Evolutionary conservation across 2,329 filamentous ascomycete species (phyloP).

Genomic region (Chaetomium strumarium): DNA sequence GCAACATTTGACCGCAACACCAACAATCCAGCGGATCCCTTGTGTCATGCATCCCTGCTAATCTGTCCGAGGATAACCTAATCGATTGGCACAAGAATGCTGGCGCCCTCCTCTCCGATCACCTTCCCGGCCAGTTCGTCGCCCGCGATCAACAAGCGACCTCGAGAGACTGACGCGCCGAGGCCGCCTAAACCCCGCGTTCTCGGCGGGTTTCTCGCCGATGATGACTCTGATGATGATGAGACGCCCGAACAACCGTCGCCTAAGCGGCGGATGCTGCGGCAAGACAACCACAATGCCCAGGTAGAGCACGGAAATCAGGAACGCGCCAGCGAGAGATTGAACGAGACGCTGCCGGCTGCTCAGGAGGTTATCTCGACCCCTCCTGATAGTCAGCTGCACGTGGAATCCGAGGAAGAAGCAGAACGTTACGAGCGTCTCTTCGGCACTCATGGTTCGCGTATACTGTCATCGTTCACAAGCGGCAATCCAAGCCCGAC

Average conservation of each 20-base stretch:
- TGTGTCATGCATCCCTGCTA: too few species aligned
- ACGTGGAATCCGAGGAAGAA: slow-evolving; percentile 21
- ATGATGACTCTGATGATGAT: slow-evolving; percentile 38
- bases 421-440: slow-evolving; percentile 23
- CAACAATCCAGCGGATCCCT: too few species aligned
- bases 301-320: background rate
- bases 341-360: background rate
- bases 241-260: slow-evolving; percentile 29
- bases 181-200: slow-evolving; percentile 31
- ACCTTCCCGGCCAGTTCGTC: slow-evolving; percentile 27
- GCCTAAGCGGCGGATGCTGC: slow-evolving; percentile 40
- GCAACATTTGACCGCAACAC: too few species aligned
- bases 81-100: slow-evolving; percentile 17
- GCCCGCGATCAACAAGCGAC: slow-evolving; percentile 33
- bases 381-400: slow-evolving; percentile 21
- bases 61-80: background rate
- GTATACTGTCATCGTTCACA: slow-evolving; percentile 5
- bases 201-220: slow-evolving; percentile 39
- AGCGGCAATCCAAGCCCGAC: slow-evolving; percentile 9
- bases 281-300: slow-evolving; percentile 24
- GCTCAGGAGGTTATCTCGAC: slow-evolving; percentile 13
- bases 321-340: background rate
- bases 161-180: slow-evolving; percentile 30
- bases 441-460: slow-evolving; percentile 17
- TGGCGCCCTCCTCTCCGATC: slow-evolving; percentile 26